Conservation (phyloP, 768 basidiomycete genomes). For the Lactarius sp. region DNA sequence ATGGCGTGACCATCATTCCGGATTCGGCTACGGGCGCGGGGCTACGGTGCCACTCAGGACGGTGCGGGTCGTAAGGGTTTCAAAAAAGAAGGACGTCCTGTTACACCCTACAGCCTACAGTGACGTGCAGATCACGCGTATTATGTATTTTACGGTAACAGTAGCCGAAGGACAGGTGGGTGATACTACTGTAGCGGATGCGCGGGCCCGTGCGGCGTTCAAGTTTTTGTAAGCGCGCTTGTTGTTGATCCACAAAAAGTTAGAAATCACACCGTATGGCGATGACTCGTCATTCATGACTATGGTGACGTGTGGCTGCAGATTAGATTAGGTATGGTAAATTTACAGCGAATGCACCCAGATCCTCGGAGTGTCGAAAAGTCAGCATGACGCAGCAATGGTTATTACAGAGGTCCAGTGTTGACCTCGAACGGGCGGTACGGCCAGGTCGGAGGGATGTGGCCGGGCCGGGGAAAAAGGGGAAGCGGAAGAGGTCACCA, state of each 20-base stretch:
- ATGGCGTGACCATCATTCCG: background rate
- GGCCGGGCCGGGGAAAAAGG: conserved; percentile 10
- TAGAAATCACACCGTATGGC: background rate
- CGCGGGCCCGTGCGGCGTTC: background rate
- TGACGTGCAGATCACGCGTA: conserved; percentile 4
- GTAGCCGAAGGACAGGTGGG: too few relatives aligned
- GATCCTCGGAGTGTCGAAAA: background rate
- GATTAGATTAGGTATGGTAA: too few relatives aligned
- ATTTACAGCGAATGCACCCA: background rate
- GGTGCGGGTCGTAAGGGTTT: background rate
- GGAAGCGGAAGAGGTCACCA: background rate
- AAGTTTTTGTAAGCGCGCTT: too few relatives aligned
- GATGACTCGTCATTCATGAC: background rate
- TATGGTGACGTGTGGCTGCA: background rate
- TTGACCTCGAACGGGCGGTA: background rate
- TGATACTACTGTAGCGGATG: background rate
- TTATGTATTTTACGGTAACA: conserved; percentile 2
- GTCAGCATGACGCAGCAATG: background rate
- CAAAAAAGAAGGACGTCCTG: background rate
- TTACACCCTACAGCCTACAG: background rate
- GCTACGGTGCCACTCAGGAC: too few relatives aligned
- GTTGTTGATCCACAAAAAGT: too few relatives aligned
- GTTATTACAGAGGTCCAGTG: too few relatives aligned
- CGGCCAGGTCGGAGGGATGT: background rate
- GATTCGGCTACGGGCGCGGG: background rate